These are phyloP conservation scores for Arthrobotrys conoides DNA, from an alignment of 2,329 filamentous ascomycete genomes.

Conservation along the genomic window DNA sequence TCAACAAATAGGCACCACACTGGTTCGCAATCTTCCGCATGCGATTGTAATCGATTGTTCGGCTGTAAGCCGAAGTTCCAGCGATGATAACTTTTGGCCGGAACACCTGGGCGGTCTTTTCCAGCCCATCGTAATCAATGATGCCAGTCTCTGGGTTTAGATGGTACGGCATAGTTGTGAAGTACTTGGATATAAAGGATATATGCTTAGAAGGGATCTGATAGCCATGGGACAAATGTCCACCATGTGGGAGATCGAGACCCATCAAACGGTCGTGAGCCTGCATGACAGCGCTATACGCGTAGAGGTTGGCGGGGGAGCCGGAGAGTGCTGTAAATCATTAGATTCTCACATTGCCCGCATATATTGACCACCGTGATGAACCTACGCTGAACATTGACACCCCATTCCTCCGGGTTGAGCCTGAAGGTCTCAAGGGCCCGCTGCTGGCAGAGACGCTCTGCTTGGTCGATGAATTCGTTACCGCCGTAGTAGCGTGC, in stretches of 20 bases:
- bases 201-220: slow-evolving; percentile 95
- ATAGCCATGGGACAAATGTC: slow-evolving; percentile 96
- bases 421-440: slow-evolving; percentile 89
- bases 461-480: slow-evolving; percentile 92
- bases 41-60: slow-evolving; percentile 92
- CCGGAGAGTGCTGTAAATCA: slow-evolving; percentile 65
- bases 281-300: slow-evolving; percentile 92
- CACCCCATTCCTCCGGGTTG: slow-evolving; percentile 89
- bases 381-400: slow-evolving; percentile 90
- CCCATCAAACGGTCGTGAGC: slow-evolving; percentile 97
- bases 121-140: slow-evolving; percentile 94
- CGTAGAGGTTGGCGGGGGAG: slow-evolving; percentile 81
- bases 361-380: neutral
- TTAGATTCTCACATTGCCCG: slow-evolving; percentile 28
- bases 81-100: slow-evolving; percentile 96
- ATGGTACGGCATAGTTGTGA: slow-evolving; percentile 96
- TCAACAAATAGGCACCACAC: slow-evolving; percentile 89
- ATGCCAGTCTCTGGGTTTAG: slow-evolving; percentile 89
- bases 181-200: slow-evolving; percentile 98
- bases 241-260: slow-evolving; percentile 94
- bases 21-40: slow-evolving; percentile 94
- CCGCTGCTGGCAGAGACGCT: slow-evolving; percentile 89
- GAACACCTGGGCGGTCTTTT: slow-evolving; percentile 88
- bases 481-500: slow-evolving; percentile 97
- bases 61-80: slow-evolving; percentile 94